Base-by-base conservation (phyloP, 2,329 filamentous ascomycete genomes). In the Botryotinia narcissicola region DNA sequence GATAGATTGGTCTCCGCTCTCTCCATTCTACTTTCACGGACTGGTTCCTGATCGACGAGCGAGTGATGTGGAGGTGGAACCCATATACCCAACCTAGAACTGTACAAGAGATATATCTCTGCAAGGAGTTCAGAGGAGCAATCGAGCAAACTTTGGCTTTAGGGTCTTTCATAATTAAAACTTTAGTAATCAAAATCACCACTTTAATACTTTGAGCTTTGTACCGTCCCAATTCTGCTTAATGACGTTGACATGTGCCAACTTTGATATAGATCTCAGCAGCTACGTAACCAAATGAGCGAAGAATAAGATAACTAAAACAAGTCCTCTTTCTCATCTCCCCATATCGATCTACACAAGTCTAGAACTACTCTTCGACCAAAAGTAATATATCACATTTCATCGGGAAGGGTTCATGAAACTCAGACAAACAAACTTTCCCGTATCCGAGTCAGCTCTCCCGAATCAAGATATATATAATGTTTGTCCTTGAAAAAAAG, bases 1-100 rank as follows among this genome's bases (percentile, higher is more conserved):
- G 42, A 25, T 48, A 51, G 4, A 42, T 61, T 35, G 5, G 51
- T 10, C 35, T 69, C n/a, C 7, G 14, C 51, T 29, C 51, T n/a
- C 48, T 29, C 51, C 1, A 32, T 57, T 1, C 62, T 69, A 4
- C 42, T 69, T 51, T 72, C 48, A 29, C 20, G 46, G 70, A 66
- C 62, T 59, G 62, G 70, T 51, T 51, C 54, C 40, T 69, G 71
- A 61, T 69, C 54, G 25, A 60, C 25, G 72, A 70, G 59, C 44
- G 59, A 63, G 57, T 22, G 57, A 54, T 37, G 66, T 22, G 46
- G 59, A 73, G 64, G 66, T 59, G 44, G 44, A 70, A 42, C 42
- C 66, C 46, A 63, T 51, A 73, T 63, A 70, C 29, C 59, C 57
- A 70, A 61, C 37, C 60, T 70, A 70, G 72, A 73, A 73, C 37